Base-by-base conservation (phyloP, 2,329 filamentous ascomycete species). In the Ceratocystis papillata region DNA sequence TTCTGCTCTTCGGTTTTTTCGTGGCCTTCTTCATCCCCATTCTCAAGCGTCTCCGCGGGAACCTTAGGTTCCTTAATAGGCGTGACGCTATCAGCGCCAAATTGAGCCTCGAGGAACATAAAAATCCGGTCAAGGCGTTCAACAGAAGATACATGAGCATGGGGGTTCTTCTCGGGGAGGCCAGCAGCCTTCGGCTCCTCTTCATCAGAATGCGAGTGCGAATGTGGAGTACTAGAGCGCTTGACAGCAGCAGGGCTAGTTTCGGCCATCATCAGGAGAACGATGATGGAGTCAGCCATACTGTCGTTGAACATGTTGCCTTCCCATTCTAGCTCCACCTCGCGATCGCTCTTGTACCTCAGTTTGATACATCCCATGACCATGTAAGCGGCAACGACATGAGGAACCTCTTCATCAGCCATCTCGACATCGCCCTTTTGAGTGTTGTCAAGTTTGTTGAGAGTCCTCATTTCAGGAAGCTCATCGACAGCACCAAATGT, bases 261-360 rank as follows among this genome's bases (percentile, higher is more conserved):
- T 76, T 99, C 94, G 25, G 96, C 89, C 0, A 89, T 92, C 71
- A 96, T 85, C 10, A 99, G 81, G 2, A 96, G 90, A 0, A 91
- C 91, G 81, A 97, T 90, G 65, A 97, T 88, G 17, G 94, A 91
- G 76, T 99, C 94, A n/a, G 94, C 94, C 72, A 99, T 95, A 68
- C 91, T 90, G 73, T 99, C 94, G 74, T 97, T 99, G 72, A 96
- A 87, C 78, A 96, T 89, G 74, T 97, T 99, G 67, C 92, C 94
- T 74, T 97, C 93, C 94, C 94, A 99, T 76, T 96, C 91, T 2
- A 97, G 80, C 74, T 95, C 91, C 5, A 96, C 83, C 73, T 94
- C 87, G 66, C 92, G 89, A 70, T 85, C 87, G 69, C 80, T 83
- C 69, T 83, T 83, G 75, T 94, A 91, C 22, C 87, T 83, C n/a